A percentile compares a stretch with the other conserved stretches of the same genome.
phyloP scores from a whole-genome alignment of 768 basidiomycete genomes.

The Cytidiella melzeri region DNA sequence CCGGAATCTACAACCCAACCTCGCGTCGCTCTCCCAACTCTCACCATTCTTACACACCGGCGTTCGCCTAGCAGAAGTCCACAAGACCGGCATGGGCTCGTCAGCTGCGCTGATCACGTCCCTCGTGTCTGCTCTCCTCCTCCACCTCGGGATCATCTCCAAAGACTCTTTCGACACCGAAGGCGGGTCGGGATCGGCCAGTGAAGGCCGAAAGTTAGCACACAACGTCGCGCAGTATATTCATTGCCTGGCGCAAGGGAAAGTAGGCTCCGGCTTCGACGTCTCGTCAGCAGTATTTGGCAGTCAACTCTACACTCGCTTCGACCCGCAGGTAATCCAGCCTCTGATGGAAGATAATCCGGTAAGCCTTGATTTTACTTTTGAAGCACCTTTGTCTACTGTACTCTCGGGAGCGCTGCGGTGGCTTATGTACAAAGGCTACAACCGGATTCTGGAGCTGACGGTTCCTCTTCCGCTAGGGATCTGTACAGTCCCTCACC shows the following conservation, averaged over 20 bases:
- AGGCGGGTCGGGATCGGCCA: constrained; percentile 7
- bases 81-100: constrained; percentile 97
- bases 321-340: constrained; percentile 66
- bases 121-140: constrained; percentile 77
- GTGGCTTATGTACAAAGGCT: constrained; percentile 11
- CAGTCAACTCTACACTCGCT: constrained; percentile 88
- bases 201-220: constrained; percentile 52
- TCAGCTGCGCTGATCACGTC: constrained; percentile 97
- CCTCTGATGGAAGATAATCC: constrained; percentile 53
- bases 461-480: neutral
- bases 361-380: constrained; percentile 22
- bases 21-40: constrained; percentile 61
- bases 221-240: constrained; percentile 94
- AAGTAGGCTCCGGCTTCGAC: constrained; percentile 97
- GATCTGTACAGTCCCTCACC: constrained; percentile 27
- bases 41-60: constrained; percentile 70
- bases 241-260: constrained; percentile 96
- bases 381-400: constrained; percentile 2
- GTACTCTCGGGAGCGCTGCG: neutral
- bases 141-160: constrained; percentile 65
- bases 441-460: no score
- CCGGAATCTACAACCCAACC: constrained; percentile 52
- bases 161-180: constrained; percentile 35
- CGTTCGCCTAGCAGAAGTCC: constrained; percentile 70
- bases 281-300: constrained; percentile 92